Conservation (phyloP, 2,329 filamentous ascomycete species). For the Penicillium frequentans region DNA sequence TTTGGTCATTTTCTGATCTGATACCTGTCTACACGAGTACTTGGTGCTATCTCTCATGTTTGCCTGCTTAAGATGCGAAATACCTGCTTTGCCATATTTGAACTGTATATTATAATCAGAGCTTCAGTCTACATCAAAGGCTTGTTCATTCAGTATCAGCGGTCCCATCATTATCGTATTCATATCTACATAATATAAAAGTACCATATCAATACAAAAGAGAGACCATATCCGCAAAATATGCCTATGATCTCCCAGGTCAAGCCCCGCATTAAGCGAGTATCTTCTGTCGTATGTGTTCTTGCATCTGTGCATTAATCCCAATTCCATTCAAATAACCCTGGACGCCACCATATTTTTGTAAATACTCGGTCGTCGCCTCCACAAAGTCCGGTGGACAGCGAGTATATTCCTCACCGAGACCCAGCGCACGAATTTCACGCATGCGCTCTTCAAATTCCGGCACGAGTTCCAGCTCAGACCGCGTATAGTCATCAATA, state of each 20-base stretch:
- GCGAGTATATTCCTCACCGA: constrained; percentile 70
- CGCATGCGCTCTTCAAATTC: constrained; percentile 64
- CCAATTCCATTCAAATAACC: constrained; percentile 66
- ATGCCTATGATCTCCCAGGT: not conserved
- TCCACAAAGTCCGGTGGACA: constrained; percentile 66
- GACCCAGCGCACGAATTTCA: constrained; percentile 69
- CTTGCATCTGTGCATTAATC: constrained; percentile 49
- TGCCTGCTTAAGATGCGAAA: not conserved
- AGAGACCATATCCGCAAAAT: not conserved
- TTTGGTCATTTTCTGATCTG: not conserved
- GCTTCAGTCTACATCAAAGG: not conserved
- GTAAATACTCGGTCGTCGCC: constrained; percentile 59
- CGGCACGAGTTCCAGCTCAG: constrained; percentile 58
- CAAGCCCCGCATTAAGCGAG: constrained; percentile 10
- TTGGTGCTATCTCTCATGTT: not conserved
- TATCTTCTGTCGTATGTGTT: constrained; percentile 31
- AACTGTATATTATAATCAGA: not conserved
- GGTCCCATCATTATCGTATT: constrained; percentile 10
- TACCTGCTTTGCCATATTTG: not conserved
- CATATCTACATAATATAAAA: constrained; percentile 9
- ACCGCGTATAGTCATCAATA: constrained; percentile 70
- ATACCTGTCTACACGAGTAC: not conserved
- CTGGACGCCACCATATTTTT: constrained; percentile 61
- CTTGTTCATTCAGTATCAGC: not conserved
- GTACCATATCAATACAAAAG: constrained; percentile 10